Conservation (phyloP, 345 rosid genomes). For the Garcia nutans region DNA sequence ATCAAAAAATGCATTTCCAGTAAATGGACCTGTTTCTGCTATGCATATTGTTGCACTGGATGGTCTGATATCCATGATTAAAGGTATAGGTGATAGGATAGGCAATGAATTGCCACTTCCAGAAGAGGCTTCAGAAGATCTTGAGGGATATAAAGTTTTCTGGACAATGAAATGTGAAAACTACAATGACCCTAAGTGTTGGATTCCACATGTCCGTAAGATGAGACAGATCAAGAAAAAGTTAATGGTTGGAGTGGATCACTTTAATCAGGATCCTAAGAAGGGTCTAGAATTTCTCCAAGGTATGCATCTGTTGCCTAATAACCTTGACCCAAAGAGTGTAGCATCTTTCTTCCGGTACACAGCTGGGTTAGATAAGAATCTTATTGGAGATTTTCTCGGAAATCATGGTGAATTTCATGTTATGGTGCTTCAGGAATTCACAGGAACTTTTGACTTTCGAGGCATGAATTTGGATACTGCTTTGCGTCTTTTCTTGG, state of each 20-base stretch:
- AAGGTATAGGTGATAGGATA: slow-evolving; percentile 59
- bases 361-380: slow-evolving; percentile 70
- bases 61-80: slow-evolving; percentile 56
- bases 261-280: slow-evolving; percentile 66
- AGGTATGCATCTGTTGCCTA: slow-evolving; percentile 59
- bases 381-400: slow-evolving; percentile 63
- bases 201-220: slow-evolving; percentile 67
- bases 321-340: slow-evolving; percentile 64
- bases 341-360: slow-evolving; percentile 68
- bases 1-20: slow-evolving; percentile 70
- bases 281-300: slow-evolving; percentile 70
- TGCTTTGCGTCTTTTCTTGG: slow-evolving; percentile 72
- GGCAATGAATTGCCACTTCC: slow-evolving; percentile 41
- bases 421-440: slow-evolving; percentile 70
- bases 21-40: slow-evolving; percentile 70
- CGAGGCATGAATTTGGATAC: slow-evolving; percentile 61
- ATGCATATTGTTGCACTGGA: slow-evolving; percentile 75
- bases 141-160: slow-evolving; percentile 49
- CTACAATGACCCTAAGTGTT: slow-evolving; percentile 47
- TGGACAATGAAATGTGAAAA: slow-evolving; percentile 58
- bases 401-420: slow-evolving; percentile 78
- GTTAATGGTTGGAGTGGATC: slow-evolving; percentile 64
- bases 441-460: slow-evolving; percentile 67
- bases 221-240: slow-evolving; percentile 53
- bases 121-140: slow-evolving; percentile 33